These are phyloP conservation scores for Cercophora sp. DNA, from an alignment of 495 filamentous ascomycete species.

Conservation along the genomic window DNA sequence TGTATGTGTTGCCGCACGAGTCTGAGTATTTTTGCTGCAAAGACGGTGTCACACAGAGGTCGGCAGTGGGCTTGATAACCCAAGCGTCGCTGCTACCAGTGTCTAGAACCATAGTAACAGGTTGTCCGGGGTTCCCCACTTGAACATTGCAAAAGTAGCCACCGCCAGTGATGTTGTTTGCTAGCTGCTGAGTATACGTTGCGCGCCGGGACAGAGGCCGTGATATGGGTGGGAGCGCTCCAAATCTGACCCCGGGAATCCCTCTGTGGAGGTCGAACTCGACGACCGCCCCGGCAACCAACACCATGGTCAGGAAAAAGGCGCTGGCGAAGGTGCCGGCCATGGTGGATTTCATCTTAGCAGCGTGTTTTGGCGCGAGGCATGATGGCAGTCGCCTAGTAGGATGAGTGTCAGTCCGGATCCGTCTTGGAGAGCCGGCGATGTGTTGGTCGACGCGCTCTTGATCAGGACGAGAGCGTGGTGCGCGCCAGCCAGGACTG, in stretches of 20 bases:
- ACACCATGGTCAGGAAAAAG: too few relatives aligned
- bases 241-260: slow-evolving; percentile 17
- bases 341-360: too few relatives aligned
- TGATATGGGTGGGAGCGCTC: slow-evolving; percentile 3
- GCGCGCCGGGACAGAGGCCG: slow-evolving; percentile 13
- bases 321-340: neutral
- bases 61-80: slow-evolving; percentile 46
- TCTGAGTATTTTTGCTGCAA: slow-evolving; percentile 35
- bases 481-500: too few relatives aligned
- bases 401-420: too few relatives aligned
- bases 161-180: slow-evolving; percentile 46
- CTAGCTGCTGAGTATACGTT: slow-evolving; percentile 34
- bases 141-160: slow-evolving; percentile 64
- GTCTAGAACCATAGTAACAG: slow-evolving; percentile 54
- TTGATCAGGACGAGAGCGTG: too few relatives aligned
- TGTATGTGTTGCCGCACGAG: slow-evolving; percentile 31
- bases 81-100: slow-evolving; percentile 89
- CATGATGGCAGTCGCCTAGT: too few relatives aligned
- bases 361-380: too few relatives aligned
- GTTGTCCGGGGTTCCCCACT: slow-evolving; percentile 68
- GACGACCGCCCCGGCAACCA: too few relatives aligned
- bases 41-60: slow-evolving; percentile 35
- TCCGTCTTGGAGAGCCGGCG: too few relatives aligned
- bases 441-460: too few relatives aligned
- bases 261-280: slow-evolving; percentile 25